Conservation (phyloP, 371 early-diverging fungal species). For the Saksenaea oblongispora region DNA sequence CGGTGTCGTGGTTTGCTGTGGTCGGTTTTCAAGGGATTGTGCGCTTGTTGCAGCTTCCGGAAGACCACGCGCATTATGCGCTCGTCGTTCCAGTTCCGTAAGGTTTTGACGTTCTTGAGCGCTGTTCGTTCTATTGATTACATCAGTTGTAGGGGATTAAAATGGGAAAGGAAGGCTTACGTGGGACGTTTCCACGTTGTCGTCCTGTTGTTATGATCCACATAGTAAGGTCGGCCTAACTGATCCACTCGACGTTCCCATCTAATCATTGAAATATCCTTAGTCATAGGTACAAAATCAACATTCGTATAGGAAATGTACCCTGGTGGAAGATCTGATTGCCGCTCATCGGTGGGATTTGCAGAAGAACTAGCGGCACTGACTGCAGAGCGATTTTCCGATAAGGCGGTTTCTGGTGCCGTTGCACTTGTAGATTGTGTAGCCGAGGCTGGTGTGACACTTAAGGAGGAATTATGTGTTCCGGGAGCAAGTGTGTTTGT, state of each 20-base stretch:
- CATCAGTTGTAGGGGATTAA: neutral
- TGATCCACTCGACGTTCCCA: conserved; percentile 77
- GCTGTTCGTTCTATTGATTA: conserved; percentile 37
- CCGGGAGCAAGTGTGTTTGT: conserved; percentile 46
- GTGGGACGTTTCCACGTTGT: conserved; percentile 76
- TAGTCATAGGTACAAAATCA: neutral
- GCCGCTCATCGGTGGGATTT: conserved; percentile 13
- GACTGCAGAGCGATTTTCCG: neutral
- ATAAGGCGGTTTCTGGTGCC: neutral
- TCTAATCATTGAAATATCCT: conserved; percentile 24
- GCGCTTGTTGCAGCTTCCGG: conserved; percentile 57
- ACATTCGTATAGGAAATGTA: conserved; percentile 22
- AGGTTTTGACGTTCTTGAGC: conserved; percentile 54
- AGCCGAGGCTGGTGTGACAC: conserved; percentile 21
- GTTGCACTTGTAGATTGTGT: conserved; percentile 9
- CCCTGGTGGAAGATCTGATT: conserved; percentile 75
- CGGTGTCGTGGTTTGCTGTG: neutral
- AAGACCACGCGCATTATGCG: conserved; percentile 78
- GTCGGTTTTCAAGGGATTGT: conserved; percentile 21
- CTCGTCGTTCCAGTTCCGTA: conserved; percentile 73
- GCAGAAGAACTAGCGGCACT: conserved; percentile 12
- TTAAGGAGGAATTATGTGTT: conserved; percentile 22
- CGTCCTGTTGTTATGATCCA: conserved; percentile 70
- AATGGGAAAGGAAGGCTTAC: conserved; percentile 19
- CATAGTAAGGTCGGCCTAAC: conserved; percentile 70